Conservation (phyloP, 306 rosid species). For the Acacia confusa region DNA sequence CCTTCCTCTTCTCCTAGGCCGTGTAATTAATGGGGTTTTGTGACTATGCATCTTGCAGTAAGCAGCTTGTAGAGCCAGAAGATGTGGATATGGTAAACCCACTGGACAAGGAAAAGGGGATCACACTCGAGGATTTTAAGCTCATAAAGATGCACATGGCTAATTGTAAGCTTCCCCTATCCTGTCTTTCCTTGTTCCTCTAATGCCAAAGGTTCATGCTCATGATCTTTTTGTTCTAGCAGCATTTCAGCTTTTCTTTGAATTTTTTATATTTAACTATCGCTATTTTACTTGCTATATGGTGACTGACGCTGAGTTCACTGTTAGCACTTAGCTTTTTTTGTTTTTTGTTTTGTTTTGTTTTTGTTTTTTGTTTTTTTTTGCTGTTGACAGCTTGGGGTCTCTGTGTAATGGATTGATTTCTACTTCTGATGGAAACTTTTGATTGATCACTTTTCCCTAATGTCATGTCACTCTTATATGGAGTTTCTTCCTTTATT, state of each 20-base stretch:
- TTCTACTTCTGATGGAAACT: constrained; percentile 15
- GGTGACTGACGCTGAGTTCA: constrained; percentile 9
- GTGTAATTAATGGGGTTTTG: constrained; percentile 28
- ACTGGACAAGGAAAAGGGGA: constrained; percentile 78
- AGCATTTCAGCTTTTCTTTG: neutral
- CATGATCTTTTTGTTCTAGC: constrained; percentile 2
- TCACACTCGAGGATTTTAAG: constrained; percentile 91
- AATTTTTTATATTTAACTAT: neutral
- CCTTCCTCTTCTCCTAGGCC: neutral
- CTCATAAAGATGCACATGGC: constrained; percentile 95
- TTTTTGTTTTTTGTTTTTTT: too few species aligned
- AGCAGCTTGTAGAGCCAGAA: constrained; percentile 81
- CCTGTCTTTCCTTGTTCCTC: neutral
- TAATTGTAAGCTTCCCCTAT: constrained; percentile 48
- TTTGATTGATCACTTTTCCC: constrained; percentile 1
- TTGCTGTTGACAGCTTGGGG: neutral
- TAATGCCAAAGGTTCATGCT: neutral
- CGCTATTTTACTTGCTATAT: neutral
- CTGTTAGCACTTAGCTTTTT: neutral
- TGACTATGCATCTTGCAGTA: constrained; percentile 47
- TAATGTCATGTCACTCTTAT: neutral
- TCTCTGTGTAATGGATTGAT: constrained; percentile 13
- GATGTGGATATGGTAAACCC: constrained; percentile 82
- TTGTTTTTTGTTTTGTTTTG: too few species aligned
- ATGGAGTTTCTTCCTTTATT: neutral